phyloP scores from a whole-genome alignment of 176 grass and related monocot species.

The Guadua angustifolia region DNA sequence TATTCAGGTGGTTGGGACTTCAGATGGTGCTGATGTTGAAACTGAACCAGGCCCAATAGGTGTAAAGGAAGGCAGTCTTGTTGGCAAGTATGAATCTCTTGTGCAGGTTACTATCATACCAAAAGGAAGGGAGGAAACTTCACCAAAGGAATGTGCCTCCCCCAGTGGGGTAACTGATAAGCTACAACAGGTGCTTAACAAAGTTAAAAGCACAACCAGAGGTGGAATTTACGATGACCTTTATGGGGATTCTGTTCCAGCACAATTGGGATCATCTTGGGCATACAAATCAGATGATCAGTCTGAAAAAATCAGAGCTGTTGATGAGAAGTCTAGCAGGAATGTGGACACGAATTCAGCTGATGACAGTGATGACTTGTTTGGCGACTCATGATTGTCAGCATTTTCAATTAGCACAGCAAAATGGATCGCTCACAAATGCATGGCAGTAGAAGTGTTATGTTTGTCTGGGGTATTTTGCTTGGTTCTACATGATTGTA shows the following conservation, averaged over 20 bases:
- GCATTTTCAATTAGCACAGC: constrained; percentile 22
- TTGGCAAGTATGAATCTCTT: constrained; percentile 97
- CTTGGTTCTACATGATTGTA: constrained; percentile 44
- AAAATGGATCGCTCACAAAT: constrained; percentile 15
- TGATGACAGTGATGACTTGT: constrained; percentile 87
- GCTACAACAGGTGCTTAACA: constrained; percentile 74
- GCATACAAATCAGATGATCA: constrained; percentile 69
- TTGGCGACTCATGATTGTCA: constrained; percentile 67
- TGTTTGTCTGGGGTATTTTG: constrained; percentile 36
- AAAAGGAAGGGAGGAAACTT: constrained; percentile 78
- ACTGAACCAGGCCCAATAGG: constrained; percentile 89
- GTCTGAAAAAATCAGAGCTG: constrained; percentile 51
- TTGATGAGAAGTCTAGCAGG: constrained; percentile 28
- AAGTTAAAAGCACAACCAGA: constrained; percentile 70
- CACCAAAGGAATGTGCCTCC: constrained; percentile 52
- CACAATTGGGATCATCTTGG: constrained; percentile 73
- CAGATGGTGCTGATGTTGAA: constrained; percentile 90
- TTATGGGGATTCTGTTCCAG: constrained; percentile 67
- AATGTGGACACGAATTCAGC: constrained; percentile 23
- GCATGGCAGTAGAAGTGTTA: constrained; percentile 24
- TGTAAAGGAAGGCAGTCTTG: constrained; percentile 95
- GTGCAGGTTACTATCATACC: constrained; percentile 87
- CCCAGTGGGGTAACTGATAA: constrained; percentile 77
- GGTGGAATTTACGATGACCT: constrained; percentile 79
- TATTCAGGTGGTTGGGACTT: constrained; percentile 93